phyloP scores from a whole-genome alignment of 2,329 filamentous ascomycete genomes.

The Metarhizium sp. region DNA sequence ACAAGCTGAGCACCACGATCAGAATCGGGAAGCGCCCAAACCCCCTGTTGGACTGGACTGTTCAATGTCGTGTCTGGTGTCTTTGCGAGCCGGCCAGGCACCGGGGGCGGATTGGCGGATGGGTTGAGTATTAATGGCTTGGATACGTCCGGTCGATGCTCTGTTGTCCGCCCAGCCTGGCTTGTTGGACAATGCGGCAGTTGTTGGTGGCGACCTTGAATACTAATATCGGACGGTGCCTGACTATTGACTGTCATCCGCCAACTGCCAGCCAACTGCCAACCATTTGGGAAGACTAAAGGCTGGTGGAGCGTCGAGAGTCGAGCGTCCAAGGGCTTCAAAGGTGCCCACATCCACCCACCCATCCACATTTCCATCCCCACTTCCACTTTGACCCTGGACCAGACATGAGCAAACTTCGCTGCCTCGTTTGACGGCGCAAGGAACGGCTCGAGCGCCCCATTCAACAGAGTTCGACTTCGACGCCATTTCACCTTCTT shows the following conservation, averaged over 20 bases:
- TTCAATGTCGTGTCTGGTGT: not conserved
- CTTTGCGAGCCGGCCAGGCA: not conserved
- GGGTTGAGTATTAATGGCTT: no score
- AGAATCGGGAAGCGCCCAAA: not conserved
- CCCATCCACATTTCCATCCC: not conserved
- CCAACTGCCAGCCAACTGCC: not conserved
- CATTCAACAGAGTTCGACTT: not conserved
- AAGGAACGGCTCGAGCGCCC: slow-evolving; percentile 6
- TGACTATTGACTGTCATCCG: not conserved
- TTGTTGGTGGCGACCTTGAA: no score
- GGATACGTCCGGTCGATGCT: no score
- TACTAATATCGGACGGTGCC: no score
- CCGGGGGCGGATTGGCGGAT: no score
- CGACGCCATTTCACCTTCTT: not conserved
- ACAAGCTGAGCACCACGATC: not conserved
- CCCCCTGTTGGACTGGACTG: no score
- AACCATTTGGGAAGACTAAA: no score
- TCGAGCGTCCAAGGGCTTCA: no score
- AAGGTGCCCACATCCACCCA: not conserved
- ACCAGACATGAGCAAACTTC: not conserved
- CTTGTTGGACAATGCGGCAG: no score
- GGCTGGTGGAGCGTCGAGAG: no score
- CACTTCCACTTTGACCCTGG: no score
- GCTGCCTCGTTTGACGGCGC: not conserved
- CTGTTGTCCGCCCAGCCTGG: no score